phyloP scores from a whole-genome alignment of 306 rosid genomes.

The Cajanus cajan region DNA sequence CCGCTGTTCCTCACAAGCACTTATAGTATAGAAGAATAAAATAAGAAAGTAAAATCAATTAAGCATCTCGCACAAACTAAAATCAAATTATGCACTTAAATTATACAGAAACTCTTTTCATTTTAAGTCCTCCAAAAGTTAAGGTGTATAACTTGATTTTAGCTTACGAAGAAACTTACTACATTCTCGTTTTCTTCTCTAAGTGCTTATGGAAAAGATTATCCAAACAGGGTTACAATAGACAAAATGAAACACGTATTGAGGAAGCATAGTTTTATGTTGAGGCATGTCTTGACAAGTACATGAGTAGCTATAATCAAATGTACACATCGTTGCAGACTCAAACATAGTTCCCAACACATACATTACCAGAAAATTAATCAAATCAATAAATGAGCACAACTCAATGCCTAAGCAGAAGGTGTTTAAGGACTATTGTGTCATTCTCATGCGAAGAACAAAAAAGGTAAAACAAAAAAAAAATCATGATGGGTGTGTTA shows the following conservation, averaged over 20 bases:
- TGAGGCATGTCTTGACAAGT: constrained; percentile 1
- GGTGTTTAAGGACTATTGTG: neutral
- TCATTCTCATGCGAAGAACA: neutral
- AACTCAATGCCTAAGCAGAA: constrained; percentile 1
- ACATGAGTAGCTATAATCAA: neutral
- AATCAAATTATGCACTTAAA: neutral
- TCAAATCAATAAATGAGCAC: constrained; percentile 17
- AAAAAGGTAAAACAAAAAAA: neutral
- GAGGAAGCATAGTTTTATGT: neutral
- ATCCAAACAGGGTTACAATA: too few species aligned
- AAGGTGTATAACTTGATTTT: neutral
- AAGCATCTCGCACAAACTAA: neutral
- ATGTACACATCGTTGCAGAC: constrained; percentile 15
- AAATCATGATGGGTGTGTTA: neutral
- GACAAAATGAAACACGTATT: neutral
- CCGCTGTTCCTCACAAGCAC: neutral
- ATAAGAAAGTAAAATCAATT: neutral
- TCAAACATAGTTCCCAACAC: neutral
- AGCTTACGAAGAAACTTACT: neutral
- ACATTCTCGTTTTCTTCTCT: neutral
- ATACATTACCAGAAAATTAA: constrained; percentile 3
- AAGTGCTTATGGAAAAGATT: neutral
- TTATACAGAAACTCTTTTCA: neutral
- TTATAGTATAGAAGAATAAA: neutral
- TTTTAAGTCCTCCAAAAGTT: neutral